Base-by-base conservation (phyloP, 2,329 filamentous ascomycete species). In the Sporothrix pseudoabietina region DNA sequence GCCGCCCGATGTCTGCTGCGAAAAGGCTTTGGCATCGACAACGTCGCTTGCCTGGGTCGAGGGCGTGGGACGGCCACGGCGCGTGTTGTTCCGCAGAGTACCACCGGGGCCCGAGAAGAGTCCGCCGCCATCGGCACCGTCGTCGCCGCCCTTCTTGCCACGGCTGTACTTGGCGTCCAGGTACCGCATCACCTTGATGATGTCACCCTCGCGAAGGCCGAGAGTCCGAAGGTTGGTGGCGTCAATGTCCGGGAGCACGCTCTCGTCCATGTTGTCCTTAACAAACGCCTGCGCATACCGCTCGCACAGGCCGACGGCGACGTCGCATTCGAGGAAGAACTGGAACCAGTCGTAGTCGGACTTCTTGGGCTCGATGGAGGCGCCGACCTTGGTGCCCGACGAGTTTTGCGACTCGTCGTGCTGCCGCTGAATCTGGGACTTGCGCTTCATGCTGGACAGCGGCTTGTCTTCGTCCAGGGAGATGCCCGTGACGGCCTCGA, bases 321-420 rank as follows among this genome's bases (percentile, higher is more conserved):
- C 94, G 65, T 97, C 95, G 80, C 94, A 97, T 76, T 91, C 90
- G 55, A 99, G 84, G 86, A 99, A 99, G 84, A 99, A 98, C 80
- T 98, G 94, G 79, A 99, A 99, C 96, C 96, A 99, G 81, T 99
- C 96, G 80, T 98, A 97, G 66, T 96, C 91, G 0, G 92, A 86
- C 81, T 90, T 91, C 78, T 87, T 85, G 65, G 85, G 83, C 76
- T 91, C 87, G 44, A 94, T 84, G 1, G 87, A 87, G n/a, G 88
- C 90, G 14, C 91, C 91, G 9, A 87, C 84, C 55, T 82, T 81
- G 47, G 79, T 76, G 49, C 74, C 74, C 4, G 77, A 75, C 44
- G 78, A 74, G 72, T 79, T 80, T 22, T 81, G 75, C 78, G 49
- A 75, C 75, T 73, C 78, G 76, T 65, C 39, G 22, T 70, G 32